Conservation (phyloP, 768 basidiomycete species). For the Tylopilus cervinicoccineus region DNA sequence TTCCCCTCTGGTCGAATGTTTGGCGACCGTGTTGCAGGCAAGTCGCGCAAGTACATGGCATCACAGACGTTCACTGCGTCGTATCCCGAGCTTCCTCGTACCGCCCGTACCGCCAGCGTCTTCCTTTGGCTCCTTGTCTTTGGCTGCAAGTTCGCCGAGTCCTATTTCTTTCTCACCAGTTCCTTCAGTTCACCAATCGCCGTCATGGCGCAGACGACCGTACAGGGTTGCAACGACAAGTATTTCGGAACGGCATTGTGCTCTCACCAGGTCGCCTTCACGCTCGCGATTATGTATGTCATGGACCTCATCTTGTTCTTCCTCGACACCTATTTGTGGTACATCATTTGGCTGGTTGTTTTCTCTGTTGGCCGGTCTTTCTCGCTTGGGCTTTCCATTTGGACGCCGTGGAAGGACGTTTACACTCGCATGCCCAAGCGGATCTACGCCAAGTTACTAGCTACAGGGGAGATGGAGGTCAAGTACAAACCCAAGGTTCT, state of each 20-base stretch:
- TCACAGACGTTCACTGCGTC: conserved; percentile 99
- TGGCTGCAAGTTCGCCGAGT: conserved; percentile 94
- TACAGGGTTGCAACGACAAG: conserved; percentile 85
- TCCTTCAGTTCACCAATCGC: conserved; percentile 96
- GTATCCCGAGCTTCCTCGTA: conserved; percentile 74
- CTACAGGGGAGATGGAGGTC: conserved; percentile 97
- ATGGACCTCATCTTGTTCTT: conserved; percentile 99
- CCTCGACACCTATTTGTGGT: conserved; percentile 99
- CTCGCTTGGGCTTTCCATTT: conserved; percentile 89
- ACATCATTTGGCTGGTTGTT: conserved; percentile 97
- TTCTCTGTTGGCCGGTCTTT: conserved; percentile 92
- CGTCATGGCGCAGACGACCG: conserved; percentile 94
- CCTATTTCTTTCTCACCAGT: conserved; percentile 96
- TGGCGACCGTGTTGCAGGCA: conserved; percentile 95
- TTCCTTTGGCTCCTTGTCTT: conserved; percentile 90
- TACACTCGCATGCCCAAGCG: conserved; percentile 95
- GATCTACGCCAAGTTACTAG: conserved; percentile 95
- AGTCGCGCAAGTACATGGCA: conserved; percentile 97
- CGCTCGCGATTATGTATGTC: conserved; percentile 96
- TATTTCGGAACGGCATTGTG: conserved; percentile 79
- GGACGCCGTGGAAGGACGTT: conserved; percentile 99
- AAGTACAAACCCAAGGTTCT: conserved; percentile 99
- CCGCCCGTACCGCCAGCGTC: conserved; percentile 80
- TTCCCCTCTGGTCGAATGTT: conserved; percentile 98
- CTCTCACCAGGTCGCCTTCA: conserved; percentile 89